Base-by-base conservation (phyloP, 768 basidiomycete species). In the Kwoniella newhampshirensis region DNA sequence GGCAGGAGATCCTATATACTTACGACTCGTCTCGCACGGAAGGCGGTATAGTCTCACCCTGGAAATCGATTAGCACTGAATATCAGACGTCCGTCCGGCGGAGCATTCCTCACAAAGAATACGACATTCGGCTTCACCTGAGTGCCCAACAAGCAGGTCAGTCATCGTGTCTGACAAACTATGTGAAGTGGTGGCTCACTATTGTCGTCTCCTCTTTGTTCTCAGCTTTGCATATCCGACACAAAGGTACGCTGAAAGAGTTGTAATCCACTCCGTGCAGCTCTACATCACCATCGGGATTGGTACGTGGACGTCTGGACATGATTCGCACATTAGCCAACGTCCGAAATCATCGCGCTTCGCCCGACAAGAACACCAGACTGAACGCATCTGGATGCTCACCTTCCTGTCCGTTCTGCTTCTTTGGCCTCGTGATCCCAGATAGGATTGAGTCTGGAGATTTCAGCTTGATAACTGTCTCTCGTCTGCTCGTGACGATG, bases 251-350 rank as follows among this genome's bases (percentile, higher is more conserved):
- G 26, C 84, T 77, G 70, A 94, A 93, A 49, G 85, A 83, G 50
- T 82, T 81, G 68, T 89, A 92, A 12, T 84, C 82, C 9, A 87
- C 82, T 2, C 87, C 88, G 68, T 88, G 86, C 18, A 93, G 76
- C 11, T 85, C 90, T 65, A 93, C 92, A 78, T 96, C 92, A 73
- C 92, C 92, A 64, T 94, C 92, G 11, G 92, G 92, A 73, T 94
- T 94, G 23, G 88, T 93, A 56, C 89, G 81, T 1, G 83, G 86
- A 53, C 82, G 57, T 54, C 81, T 41, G 77, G 74, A 4, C 86
- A 84, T n/a, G n/a, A n/a, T n/a, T n/a, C n/a, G n/a, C n/a, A n/a
- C n/a, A n/a, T n/a, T n/a, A n/a, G n/a, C n/a, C n/a, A n/a, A n/a
- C n/a, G n/a, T n/a, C n/a, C n/a, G n/a, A n/a, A n/a, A n/a, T n/a